phyloP scores from a whole-genome alignment of 768 basidiomycete species.

The Mrakia hoshinonis region DNA sequence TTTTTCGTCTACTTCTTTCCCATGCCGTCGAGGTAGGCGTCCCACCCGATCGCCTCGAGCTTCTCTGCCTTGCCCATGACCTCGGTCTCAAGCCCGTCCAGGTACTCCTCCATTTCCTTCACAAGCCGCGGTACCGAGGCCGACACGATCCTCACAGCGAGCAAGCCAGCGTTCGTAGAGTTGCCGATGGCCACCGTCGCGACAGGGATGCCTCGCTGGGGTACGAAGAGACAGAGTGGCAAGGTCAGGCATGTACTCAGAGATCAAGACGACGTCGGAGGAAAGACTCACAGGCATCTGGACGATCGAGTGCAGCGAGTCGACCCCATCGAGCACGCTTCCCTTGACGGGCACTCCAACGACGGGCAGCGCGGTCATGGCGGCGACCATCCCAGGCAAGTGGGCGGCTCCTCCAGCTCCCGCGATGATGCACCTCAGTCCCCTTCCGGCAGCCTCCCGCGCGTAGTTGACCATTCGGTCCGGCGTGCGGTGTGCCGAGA shows the following conservation, averaged over 20 bases:
- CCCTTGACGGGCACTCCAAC: conserved; percentile 96
- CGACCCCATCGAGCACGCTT: conserved; percentile 85
- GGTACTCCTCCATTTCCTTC: conserved; percentile 62
- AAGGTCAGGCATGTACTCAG: background rate
- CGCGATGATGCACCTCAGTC: conserved; percentile 66
- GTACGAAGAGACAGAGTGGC: conserved; percentile 15
- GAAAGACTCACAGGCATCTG: conserved; percentile 82
- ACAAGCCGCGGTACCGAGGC: conserved; percentile 61
- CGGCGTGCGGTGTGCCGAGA: conserved; percentile 92
- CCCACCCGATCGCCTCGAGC: conserved; percentile 75
- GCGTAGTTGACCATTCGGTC: conserved; percentile 76
- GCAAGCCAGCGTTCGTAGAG: conserved; percentile 80
- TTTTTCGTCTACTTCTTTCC: conserved; percentile 35
- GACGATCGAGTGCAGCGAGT: conserved; percentile 93
- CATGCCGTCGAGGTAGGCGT: conserved; percentile 53
- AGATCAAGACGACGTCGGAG: too few relatives aligned
- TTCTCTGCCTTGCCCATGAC: conserved; percentile 70
- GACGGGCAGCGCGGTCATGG: conserved; percentile 83
- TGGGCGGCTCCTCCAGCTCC: conserved; percentile 99
- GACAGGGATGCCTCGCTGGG: conserved; percentile 85
- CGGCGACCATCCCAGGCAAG: conserved; percentile 95
- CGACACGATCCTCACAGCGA: conserved; percentile 78
- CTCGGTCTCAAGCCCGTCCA: conserved; percentile 60
- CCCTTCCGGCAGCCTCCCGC: conserved; percentile 51
- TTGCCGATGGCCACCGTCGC: conserved; percentile 98